phyloP scores from a whole-genome alignment of 2,329 filamentous ascomycete species.

The Verruconis gallopava region DNA sequence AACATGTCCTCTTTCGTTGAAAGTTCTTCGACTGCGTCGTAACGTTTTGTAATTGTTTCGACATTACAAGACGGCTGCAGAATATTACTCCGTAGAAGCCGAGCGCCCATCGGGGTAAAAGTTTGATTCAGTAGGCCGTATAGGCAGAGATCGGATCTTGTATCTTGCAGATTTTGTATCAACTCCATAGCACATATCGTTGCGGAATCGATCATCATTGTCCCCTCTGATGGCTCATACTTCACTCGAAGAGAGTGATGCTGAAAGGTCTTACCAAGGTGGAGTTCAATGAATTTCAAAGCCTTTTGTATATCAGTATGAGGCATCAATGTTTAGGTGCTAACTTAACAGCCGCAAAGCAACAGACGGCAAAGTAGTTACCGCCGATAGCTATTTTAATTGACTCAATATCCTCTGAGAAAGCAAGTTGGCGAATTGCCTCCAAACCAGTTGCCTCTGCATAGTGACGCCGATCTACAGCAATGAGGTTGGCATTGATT shows the following conservation, averaged over 20 bases:
- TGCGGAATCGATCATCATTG: constrained; percentile 90
- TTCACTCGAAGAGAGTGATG: constrained; percentile 73
- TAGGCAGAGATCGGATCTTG: constrained; percentile 68
- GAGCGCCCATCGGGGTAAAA: constrained; percentile 73
- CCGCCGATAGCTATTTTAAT: constrained; percentile 67
- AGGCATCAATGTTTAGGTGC: constrained; percentile 12
- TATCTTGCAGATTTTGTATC: constrained; percentile 69
- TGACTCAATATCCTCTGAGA: constrained; percentile 64
- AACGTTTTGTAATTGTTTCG: constrained; percentile 55
- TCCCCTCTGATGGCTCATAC: constrained; percentile 78
- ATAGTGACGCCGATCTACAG: constrained; percentile 70
- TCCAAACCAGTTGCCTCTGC: constrained; percentile 66
- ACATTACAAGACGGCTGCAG: constrained; percentile 73
- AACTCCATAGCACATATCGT: constrained; percentile 81
- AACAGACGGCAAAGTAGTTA: constrained; percentile 78
- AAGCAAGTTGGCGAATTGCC: constrained; percentile 66
- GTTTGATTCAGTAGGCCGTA: constrained; percentile 81
- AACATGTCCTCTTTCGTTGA: constrained; percentile 77
- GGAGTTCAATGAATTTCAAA: constrained; percentile 66
- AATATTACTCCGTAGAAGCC: constrained; percentile 73
- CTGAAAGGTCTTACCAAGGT: constrained; percentile 54
- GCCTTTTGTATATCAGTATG: constrained; percentile 38
- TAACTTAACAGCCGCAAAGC: constrained; percentile 74
- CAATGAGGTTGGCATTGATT: constrained; percentile 41
- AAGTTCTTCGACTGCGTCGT: constrained; percentile 73